phyloP scores from a whole-genome alignment of 352 stramenopile species.

The Globisporangium mamillatum region DNA sequence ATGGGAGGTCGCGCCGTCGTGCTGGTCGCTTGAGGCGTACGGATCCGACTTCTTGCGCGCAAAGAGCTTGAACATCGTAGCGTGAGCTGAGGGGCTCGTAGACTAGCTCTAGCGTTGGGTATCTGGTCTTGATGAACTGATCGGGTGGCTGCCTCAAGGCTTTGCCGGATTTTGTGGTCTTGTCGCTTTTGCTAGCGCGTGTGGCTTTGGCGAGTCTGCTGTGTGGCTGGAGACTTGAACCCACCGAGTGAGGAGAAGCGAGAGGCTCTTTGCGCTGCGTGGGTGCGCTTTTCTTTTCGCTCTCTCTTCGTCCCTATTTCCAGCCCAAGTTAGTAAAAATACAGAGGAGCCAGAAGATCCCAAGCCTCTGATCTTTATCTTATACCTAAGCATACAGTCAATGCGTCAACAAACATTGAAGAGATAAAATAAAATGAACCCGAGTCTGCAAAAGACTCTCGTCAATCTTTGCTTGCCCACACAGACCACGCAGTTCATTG shows the following conservation, averaged over 20 bases:
- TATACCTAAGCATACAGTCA: too few species aligned
- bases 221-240: not conserved
- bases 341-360: not conserved
- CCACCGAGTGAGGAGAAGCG: not conserved
- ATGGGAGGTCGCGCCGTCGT: not conserved
- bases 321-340: not conserved
- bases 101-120: not conserved
- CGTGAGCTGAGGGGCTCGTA: not conserved
- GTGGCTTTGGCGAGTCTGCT: not conserved
- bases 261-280: not conserved
- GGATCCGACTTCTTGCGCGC: conserved; percentile 3
- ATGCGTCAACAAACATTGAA: too few species aligned
- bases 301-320: not conserved
- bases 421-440: too few species aligned
- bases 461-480: not conserved
- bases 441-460: too few species aligned
- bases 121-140: not conserved
- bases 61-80: conserved; percentile 14
- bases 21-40: not conserved
- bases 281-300: not conserved
- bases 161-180: not conserved
- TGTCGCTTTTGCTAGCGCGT: not conserved
- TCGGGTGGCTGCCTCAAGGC: not conserved
- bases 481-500: not conserved
- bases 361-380: not conserved